Evolutionary conservation across 1,284 basidiomycete genomes (phyloP), one percentile per base, ranked within the genome.

Genomic region (Ganoderma boninense): DNA sequence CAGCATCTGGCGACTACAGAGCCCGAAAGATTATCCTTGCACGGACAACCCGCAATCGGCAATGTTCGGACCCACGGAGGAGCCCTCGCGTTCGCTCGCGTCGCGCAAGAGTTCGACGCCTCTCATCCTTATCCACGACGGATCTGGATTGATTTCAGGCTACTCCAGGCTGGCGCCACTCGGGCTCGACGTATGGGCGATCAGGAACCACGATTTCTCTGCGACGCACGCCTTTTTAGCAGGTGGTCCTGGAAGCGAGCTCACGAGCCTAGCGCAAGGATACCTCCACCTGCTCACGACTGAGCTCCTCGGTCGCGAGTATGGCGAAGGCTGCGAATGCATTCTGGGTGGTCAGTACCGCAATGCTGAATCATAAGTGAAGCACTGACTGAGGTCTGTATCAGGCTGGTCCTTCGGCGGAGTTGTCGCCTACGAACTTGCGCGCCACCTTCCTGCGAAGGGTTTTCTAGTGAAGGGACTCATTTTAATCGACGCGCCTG

Each of bases 371-470:
- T 10, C 16, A 16, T 32, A n/a, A 29, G 7, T 10, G 20, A 6
- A 23, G 29, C 16, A 23, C 42, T 62, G 13, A 62, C 44, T 4
- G n/a, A 61, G 6, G 32, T 18, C 16, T 23, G 23, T 44, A 16
- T 8, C 69, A 91, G 92, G 92, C 0, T 93, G 92, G 92, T 94
- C 92, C 5, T 92, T 93, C 75, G 92, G 92, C 20, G 92, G 92
- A 4, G 86, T 92, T 13, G 86, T 89, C 0, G 90, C 92, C 0
- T 92, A 88, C 74, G 91, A 92, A 75, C 80, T 87, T 6, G 87
- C 89, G n/a, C 84, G 84, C 1, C 84, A 87, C 49, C 84, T 93
- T n/a, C 73, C 77, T 20, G 74, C 74, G 13, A 79, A 73, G 10
- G 88, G 87, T 1, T 73, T 85, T 14, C 69, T 71, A 1, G 87